Base-by-base conservation (phyloP, 768 basidiomycete species). In the Tricholoma bakamatsutake region DNA sequence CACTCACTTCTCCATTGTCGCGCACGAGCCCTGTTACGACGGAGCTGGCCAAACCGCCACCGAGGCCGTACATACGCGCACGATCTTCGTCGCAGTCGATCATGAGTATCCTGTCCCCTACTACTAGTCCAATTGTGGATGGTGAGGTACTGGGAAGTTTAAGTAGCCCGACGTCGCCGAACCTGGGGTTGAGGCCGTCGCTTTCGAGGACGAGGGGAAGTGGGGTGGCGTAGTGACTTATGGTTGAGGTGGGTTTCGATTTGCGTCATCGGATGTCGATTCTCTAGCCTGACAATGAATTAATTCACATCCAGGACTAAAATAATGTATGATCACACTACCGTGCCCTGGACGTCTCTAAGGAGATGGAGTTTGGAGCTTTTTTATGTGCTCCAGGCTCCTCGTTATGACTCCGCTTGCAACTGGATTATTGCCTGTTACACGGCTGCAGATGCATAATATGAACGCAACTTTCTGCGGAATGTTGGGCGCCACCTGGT, bases 21-120 rank as follows among this genome's bases (percentile, higher is more conserved):
- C 21, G 21, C 21, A 24, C 21, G 24, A 66, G 68, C 21, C 57
- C 66, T n/a, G 57, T 54, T 21, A 66, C 50, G 35, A 5, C 6
- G 15, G 66, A 63, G 8, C n/a, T 39, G 10, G 65, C 71, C 18
- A 80, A 79, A 58, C 76, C 77, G 1, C 63, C 76, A 0, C 80
- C 84, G 1, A 73, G 76, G n/a, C 80, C 83, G 9, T 88, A 88
- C 59, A 68, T 87, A 1, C 81, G 85, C 2, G 70, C 74, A 33
- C 75, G 82, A 28, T 81, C 82, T 1, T 76, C 79, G 1, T 75
- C 78, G 1, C 69, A 70, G 37, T 74, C 76, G 8, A 73, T 78
- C 30, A 66, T 76, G 59, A 72, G 67, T 55, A 51, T 74, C 33
- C 63, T 76, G 4, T 74, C 77, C 13, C 75, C 78, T 0, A 61